Percentiles rank a stretch among this genome's conserved stretches.
Conservation (phyloP, 192 early-diverging fungal genomes). For the Coemansia sp. region DNA sequence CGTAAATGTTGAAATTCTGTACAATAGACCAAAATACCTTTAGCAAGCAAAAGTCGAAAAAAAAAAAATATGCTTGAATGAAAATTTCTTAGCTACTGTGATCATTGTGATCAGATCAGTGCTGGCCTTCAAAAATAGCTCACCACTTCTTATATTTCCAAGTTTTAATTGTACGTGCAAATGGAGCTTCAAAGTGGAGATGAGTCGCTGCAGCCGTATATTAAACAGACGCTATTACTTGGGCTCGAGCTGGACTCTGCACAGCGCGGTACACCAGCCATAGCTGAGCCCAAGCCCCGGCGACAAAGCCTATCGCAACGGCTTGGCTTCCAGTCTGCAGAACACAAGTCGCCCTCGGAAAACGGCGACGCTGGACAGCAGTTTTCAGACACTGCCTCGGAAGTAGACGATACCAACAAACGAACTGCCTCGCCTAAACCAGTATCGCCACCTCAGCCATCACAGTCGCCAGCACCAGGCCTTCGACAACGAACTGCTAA, state of each 20-base stretch:
- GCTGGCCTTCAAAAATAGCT: neutral
- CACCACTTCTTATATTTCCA: neutral
- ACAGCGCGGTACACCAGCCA: neutral
- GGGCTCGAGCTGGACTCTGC: slow-evolving; percentile 17
- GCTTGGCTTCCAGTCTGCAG: slow-evolving; percentile 26
- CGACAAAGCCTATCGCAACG: slow-evolving; percentile 48
- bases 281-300: slow-evolving; percentile 14
- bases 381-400: neutral
- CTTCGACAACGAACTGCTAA: slow-evolving; percentile 6
- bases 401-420: neutral
- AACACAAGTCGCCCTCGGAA: neutral
- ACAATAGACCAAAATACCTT: neutral
- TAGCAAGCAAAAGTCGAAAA: neutral
- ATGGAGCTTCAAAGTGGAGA: neutral
- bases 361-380: neutral
- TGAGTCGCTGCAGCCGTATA: slow-evolving; percentile 13
- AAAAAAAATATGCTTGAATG: neutral
- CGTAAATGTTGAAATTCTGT: neutral
- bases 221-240: slow-evolving; percentile 22
- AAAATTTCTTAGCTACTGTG: no score
- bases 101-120: no score
- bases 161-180: neutral
- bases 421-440: neutral
- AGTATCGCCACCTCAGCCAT: neutral
- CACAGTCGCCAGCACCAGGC: neutral